Evolutionary conservation across 2,329 filamentous ascomycete genomes (phyloP), one percentile per base, ranked within the genome.

Genomic region (Madurella fahalii): DNA sequence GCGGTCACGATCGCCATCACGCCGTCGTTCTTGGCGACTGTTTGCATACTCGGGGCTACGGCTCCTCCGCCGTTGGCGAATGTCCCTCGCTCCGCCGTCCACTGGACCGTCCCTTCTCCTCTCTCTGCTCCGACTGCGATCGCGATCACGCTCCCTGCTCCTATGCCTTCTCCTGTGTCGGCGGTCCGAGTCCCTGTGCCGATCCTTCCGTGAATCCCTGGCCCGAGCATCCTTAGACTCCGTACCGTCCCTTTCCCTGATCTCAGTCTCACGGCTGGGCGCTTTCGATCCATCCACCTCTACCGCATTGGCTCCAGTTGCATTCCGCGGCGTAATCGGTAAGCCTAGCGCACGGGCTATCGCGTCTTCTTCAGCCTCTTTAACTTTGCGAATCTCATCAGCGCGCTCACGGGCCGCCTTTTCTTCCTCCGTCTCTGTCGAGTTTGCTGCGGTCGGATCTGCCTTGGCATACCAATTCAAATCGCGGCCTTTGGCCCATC

Each of bases 291-390:
- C 64, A 4, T 74, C 79, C 30, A 87, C 79, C 40, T 84, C 86
- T 11, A 95, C 71, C 0, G 88, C 82, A 68, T 94, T 95, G 2
- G 80, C 79, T 4, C 79, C 81, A 1, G 79, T 81, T 0, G 76
- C 74, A 47, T 82, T 80, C 49, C 82, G 77, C 7, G 78, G 73
- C 1, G 86, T 81, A 1, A 87, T 78, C 0, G 90, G 90, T 31
- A 96, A 74, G 0, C 94, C 94, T 51, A 99, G 74, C 0, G 92
- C 92, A 43, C 77, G 80, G 2, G 90, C 85, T 68, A 97, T 86
- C 1, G 92, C 94, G 69, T 96, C 93, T 68, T 96, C 89, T 66
- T 99, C 94, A 0, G 88, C 90, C 69, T 96, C 89, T 67, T 96
- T 96, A 68, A 96, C 80, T 62, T 80, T 84, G 63, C 84, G 82